Evolutionary conservation across 257 asterid genomes (phyloP).

Genomic region (Fraxinus anomala): DNA sequence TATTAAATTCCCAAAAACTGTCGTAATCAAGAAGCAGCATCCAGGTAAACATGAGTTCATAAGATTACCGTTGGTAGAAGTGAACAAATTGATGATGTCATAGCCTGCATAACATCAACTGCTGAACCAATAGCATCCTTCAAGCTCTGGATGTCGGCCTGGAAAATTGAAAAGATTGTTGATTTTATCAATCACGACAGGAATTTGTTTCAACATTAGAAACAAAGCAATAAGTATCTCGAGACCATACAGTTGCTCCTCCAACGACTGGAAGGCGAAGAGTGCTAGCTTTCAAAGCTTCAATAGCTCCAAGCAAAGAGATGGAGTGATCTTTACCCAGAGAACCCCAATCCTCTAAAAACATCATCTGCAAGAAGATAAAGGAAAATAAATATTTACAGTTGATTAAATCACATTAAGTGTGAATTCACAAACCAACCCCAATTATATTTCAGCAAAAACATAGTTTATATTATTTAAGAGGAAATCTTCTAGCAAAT

Average conservation of each 20-base stretch:
- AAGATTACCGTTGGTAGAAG: slow-evolving; percentile 62
- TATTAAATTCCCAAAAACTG: no score
- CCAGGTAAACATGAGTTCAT: neutral
- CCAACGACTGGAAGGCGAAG: slow-evolving; percentile 84
- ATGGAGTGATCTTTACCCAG: slow-evolving; percentile 69
- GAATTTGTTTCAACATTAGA: slow-evolving; percentile 31
- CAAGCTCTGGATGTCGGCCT: slow-evolving; percentile 75
- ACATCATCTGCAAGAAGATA: slow-evolving; percentile 43
- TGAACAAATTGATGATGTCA: slow-evolving; percentile 51
- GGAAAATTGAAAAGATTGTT: slow-evolving; percentile 24
- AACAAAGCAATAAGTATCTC: slow-evolving; percentile 47
- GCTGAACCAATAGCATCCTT: slow-evolving; percentile 80
- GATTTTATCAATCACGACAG: slow-evolving; percentile 18
- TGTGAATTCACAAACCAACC: neutral
- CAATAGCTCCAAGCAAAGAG: slow-evolving; percentile 80
- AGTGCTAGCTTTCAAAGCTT: slow-evolving; percentile 90
- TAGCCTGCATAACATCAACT: slow-evolving; percentile 70
- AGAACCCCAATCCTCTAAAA: slow-evolving; percentile 71
- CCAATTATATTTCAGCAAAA: neutral
- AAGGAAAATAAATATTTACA: neutral
- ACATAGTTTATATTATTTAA: neutral
- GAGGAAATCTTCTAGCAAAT: neutral
- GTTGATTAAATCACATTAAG: neutral
- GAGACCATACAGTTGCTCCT: slow-evolving; percentile 71
- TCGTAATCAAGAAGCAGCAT: no score